Conservation (phyloP, 441 rosid genomes). For the Corymbia calophylla region DNA sequence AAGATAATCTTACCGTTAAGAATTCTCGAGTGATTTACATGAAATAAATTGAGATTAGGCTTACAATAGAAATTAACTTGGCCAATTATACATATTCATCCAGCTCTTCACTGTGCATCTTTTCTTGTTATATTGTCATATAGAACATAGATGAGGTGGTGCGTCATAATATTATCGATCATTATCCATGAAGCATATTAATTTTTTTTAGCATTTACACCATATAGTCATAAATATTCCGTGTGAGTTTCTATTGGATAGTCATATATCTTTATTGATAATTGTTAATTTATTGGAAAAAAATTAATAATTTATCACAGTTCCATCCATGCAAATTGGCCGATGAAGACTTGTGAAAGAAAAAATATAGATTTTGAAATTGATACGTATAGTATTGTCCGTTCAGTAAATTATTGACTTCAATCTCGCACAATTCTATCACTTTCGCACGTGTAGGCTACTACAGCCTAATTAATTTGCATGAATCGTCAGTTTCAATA, state of each 20-base stretch:
- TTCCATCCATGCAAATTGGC: background rate
- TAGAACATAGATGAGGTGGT: too few relatives aligned
- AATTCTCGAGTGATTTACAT: background rate
- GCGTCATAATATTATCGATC: too few relatives aligned
- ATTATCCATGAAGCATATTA: too few relatives aligned
- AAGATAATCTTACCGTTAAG: background rate
- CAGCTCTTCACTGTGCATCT: too few relatives aligned
- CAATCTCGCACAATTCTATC: background rate
- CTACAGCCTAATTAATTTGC: background rate
- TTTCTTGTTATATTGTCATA: too few relatives aligned
- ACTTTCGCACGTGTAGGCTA: background rate
- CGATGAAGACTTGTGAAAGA: background rate
- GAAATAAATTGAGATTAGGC: too few relatives aligned
- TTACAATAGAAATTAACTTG: background rate
- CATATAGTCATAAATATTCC: background rate
- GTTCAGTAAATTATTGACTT: background rate
- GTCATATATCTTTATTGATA: background rate
- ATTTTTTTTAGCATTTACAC: too few relatives aligned
- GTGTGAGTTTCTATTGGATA: background rate
- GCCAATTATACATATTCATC: background rate
- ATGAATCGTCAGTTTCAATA: background rate
- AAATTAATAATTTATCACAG: background rate
- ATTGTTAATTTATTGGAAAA: background rate
- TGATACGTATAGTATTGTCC: accelerated
- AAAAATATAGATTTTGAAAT: background rate